A percentile compares a stretch with the other conserved stretches of the same genome.
Evolutionary conservation across 495 filamentous ascomycete species (phyloP).

Genomic region (Daldinia bambusicola): DNA sequence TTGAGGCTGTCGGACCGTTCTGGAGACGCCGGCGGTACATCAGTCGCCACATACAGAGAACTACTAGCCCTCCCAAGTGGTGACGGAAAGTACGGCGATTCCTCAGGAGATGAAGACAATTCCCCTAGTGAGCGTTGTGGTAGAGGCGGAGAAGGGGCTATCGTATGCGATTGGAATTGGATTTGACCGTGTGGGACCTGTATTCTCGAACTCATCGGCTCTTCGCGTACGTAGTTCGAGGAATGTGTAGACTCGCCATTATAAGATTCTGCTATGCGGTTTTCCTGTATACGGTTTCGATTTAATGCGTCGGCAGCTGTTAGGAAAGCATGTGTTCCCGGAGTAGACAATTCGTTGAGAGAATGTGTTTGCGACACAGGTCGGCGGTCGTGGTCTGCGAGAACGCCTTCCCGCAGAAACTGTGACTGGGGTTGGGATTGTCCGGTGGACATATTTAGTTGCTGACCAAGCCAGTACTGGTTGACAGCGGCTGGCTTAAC

Average conservation of each 20-base stretch:
- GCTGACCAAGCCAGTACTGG: constrained; percentile 21
- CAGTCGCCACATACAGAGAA: constrained; percentile 51
- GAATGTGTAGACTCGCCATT: constrained; percentile 28
- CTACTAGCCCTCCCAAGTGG: constrained; percentile 35
- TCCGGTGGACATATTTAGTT: constrained; percentile 39
- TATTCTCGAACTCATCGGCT: constrained; percentile 32
- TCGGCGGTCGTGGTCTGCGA: constrained; percentile 33
- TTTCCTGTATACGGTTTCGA: constrained; percentile 34
- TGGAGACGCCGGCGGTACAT: constrained; percentile 44
- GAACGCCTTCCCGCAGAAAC: constrained; percentile 33
- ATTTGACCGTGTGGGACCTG: constrained; percentile 31
- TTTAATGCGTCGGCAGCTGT: constrained; percentile 44
- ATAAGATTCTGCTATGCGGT: constrained; percentile 28
- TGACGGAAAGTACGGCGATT: constrained; percentile 35
- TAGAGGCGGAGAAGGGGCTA: constrained; percentile 43
- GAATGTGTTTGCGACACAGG: constrained; percentile 22
- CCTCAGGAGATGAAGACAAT: constrained; percentile 28
- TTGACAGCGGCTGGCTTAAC: constrained; percentile 36
- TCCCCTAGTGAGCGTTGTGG: constrained; percentile 27
- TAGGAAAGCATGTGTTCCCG: constrained; percentile 31
- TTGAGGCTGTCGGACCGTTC: constrained; percentile 44
- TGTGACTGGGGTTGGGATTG: constrained; percentile 38
- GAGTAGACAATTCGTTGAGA: constrained; percentile 20
- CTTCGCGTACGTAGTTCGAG: constrained; percentile 34
- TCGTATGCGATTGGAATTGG: constrained; percentile 46